Evolutionary conservation across 129 eudicot genomes (phyloP), one percentile per base, ranked within the genome.

Genomic region (Arctium lappa): DNA sequence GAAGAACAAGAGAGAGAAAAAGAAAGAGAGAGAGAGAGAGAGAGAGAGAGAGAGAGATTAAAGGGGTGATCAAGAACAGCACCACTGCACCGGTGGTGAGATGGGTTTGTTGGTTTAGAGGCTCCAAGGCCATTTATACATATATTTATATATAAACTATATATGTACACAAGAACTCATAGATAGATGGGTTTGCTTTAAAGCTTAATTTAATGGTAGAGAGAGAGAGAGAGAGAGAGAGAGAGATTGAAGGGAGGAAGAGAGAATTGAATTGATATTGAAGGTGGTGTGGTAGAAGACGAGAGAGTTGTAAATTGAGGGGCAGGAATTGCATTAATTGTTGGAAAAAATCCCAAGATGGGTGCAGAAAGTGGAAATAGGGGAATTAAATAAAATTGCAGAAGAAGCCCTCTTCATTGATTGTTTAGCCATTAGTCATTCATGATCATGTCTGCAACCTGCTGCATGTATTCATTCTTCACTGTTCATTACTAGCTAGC

Each of bases 261-360:
- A 66, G 34, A 72, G 83, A 60, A 60, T 60, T 60, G 83, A 84
- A 84, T 84, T 84, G 84, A 84, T 22, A 79, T 79, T 84, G 86
- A 84, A 84, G 87, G 44, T 16, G 87, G 84, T 83, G 84, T 85
- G 92, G 87, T 84, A 84, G 87, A 84, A 84, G 90, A 87, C 34
- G 86, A 80, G 83, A 84, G 74, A 84, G 90, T 81, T 83, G 91
- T 84, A 83, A 91, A 89, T 86, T 82, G 88, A 86, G 89, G 93
- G 88, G 86, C 87, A 88, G 88, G 82, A 89, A 88, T 78, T 13
- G 91, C 72, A 91, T 91, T 91, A 89, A 93, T 86, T 85, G 86
- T 83, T 87, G 84, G 65, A 84, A 90, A 92, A 86, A 87, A 75
- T 84, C 85, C 88, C 90, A 88, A 87, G 85, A 62, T 82, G 77